Percentiles rank a stretch among this genome's conserved stretches.
phyloP scores from a whole-genome alignment of 73 alveolate species.

The Blepharisma japonicum region DNA sequence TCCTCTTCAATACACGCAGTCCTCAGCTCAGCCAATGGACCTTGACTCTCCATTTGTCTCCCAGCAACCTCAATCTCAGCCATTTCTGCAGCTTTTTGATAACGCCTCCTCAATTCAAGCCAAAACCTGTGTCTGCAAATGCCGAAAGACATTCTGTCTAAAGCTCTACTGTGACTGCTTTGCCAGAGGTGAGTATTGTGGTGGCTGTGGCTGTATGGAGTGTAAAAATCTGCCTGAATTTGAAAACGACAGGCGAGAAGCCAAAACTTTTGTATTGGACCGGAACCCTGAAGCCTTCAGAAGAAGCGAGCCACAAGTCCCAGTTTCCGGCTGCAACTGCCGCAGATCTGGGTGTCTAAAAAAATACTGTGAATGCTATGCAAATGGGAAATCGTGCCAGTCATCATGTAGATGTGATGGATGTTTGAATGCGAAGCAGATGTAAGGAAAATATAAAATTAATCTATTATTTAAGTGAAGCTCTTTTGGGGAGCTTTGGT shows the following conservation, averaged over 20 bases:
- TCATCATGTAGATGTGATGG: neutral
- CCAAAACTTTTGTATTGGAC: constrained; percentile 37
- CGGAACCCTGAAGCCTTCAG: constrained; percentile 62
- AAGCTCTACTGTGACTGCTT: constrained; percentile 69
- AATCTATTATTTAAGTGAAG: neutral
- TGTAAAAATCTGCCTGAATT: constrained; percentile 51
- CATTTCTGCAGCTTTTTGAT: neutral
- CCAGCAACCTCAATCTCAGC: neutral
- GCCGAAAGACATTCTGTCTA: constrained; percentile 57
- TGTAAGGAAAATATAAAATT: no score
- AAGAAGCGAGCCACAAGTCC: neutral
- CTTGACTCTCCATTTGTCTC: neutral
- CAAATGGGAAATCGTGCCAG: neutral
- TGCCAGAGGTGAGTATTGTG: constrained; percentile 54
- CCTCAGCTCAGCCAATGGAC: neutral
- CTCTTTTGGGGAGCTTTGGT: neutral
- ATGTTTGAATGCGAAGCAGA: neutral
- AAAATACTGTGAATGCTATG: neutral
- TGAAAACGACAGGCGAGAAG: constrained; percentile 37
- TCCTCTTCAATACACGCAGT: neutral
- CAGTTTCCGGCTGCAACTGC: neutral
- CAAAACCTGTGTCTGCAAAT: constrained; percentile 37
- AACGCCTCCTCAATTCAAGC: neutral
- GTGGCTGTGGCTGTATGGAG: constrained; percentile 52
- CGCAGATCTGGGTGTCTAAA: neutral